Base-by-base conservation (phyloP, 208 protist species). In the Trypanosomatidae sp. region DNA sequence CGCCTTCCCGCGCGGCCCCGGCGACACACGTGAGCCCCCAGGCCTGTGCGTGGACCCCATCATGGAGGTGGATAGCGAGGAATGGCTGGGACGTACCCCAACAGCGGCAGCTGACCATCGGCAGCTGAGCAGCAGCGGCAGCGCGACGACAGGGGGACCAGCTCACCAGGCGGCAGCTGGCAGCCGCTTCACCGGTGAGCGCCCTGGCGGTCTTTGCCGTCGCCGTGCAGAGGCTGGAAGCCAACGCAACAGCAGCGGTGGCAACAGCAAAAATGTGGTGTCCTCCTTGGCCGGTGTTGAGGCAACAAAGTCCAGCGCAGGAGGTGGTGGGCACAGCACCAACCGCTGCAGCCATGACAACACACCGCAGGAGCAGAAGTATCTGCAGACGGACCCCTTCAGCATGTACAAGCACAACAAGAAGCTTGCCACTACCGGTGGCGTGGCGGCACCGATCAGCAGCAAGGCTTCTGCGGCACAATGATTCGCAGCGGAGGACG, bases 361-460 rank as follows among this genome's bases (percentile, higher is more conserved):
- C 70, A 84, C 79, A 3, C 79, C 79, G 43, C 79, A 84, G 72
- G 71, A 84, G 28, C 66, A 81, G 66, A 84, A 84, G 56, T 86
- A 86, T 66, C 62, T 76, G 36, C 82, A 86, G 66, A 80, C 73
- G 2, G 71, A 86, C 43, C 82, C 82, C 10, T 86, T 86, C 68
- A 86, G 82, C 74, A 83, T 80, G 78, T 86, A 86, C 69, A 44
- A 73, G 62, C 82, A 86, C 74, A 86, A 86, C 66, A 86, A 86
- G 56, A 79, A 74, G 33, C 50, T 86, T 17, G 62, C 59, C 28
- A 62, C 53, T 12, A 36, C 60, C 36, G 56, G 60, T 5, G 25
- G 22, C 39, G 1, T 56, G 17, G 43, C 33, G 30, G 1, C 49
- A 17, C 47, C 8, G 47, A 19, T 19, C 44, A 69, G 44, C 65